Base-by-base conservation (phyloP, 306 rosid genomes). In the Biancaea sappan region DNA sequence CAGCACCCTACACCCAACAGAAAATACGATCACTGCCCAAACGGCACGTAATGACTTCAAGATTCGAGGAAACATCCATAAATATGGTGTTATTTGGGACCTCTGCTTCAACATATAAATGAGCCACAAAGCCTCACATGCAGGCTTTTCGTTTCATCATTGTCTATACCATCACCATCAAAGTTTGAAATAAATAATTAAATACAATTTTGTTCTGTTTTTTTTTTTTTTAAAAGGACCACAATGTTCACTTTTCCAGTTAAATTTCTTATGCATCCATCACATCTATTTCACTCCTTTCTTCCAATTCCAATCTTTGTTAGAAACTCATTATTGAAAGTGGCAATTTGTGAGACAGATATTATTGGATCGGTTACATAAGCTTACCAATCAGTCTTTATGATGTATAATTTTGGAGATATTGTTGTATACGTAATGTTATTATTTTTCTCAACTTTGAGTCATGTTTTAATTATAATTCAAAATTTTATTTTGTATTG, bases 171-270 rank as follows among this genome's bases (percentile, higher is more conserved):
- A 53, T 56, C 50, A 69, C 62, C 59, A 77, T 50, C 37, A 34
- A 58, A 77, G 66, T 71, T 47, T 29, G 66, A 61, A 61, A 59
- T 32, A 61, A 38, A 69, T 37, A 37, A 47, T 0, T 2, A 38
- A 26, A 50, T 69, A 48, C 61, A 61, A n/a, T n/a, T n/a, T n/a
- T n/a, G n/a, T n/a, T n/a, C n/a, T n/a, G n/a, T n/a, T n/a, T n/a
- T n/a, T n/a, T n/a, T n/a, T n/a, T n/a, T n/a, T n/a, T n/a, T n/a
- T 70, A 26, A 25, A 56, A 46, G 76, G 76, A 47, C 76, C 81
- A 50, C 34, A 0, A 2, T 60, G 77, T 60, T 57, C 35, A 74
- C 50, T 8, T 53, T 21, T 56, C 14, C 43, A 6, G 24, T 44
- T 54, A 29, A 22, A 29, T 26, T 74, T 66, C 25, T 53, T 2